Percentiles rank a stretch among this genome's conserved stretches.
Evolutionary conservation across 148 eudicot species (phyloP).

Genomic region (Rhododendron kiyosumense): DNA sequence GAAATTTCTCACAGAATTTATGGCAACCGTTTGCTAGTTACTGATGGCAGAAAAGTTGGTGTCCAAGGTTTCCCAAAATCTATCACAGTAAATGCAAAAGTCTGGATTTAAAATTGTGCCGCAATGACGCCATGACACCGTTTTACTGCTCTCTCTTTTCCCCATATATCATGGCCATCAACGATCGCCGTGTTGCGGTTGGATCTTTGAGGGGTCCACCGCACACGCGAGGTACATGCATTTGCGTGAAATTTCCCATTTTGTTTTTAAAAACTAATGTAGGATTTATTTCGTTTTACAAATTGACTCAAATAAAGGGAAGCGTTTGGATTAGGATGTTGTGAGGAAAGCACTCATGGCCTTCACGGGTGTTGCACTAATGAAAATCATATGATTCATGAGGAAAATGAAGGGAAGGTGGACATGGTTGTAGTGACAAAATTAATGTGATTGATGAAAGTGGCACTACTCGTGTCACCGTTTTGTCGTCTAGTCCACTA

Average conservation of each 20-base stretch:
- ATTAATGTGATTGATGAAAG: neutral
- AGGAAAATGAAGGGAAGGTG: neutral
- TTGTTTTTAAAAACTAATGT: neutral
- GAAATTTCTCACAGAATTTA: no score
- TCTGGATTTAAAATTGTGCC: no score
- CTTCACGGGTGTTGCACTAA: neutral
- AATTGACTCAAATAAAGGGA: neutral
- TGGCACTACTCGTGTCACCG: neutral
- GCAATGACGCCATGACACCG: no score
- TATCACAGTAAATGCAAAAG: no score
- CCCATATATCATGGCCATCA: no score
- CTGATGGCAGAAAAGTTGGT: no score
- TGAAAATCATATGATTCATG: neutral
- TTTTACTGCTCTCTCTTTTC: no score
- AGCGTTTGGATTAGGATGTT: neutral
- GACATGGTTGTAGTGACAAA: neutral
- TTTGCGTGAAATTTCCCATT: neutral
- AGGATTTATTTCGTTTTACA: neutral
- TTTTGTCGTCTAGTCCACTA: neutral
- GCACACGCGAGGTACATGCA: no score
- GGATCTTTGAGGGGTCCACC: no score
- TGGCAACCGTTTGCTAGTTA: no score
- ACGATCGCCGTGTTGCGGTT: no score
- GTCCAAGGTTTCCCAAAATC: no score
- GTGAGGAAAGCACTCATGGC: conserved; percentile 6